Conservation (phyloP, 495 filamentous ascomycete genomes). For the Staphylotrichum tortipilum region DNA sequence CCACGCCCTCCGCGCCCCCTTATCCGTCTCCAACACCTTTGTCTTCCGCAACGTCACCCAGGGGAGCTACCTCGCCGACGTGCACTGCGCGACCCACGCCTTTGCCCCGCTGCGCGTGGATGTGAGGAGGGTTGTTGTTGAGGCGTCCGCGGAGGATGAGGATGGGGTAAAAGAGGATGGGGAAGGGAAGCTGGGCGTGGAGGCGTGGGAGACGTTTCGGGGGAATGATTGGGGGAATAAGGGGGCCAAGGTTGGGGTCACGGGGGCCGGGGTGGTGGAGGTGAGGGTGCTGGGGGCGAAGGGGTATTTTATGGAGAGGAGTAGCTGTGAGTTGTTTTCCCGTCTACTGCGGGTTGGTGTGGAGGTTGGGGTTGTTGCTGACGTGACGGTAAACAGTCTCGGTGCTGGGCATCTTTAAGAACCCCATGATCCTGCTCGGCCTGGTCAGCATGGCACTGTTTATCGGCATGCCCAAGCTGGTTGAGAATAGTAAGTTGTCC, state of each 20-base stretch:
- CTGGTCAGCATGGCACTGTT: conserved; percentile 71
- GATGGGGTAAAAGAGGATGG: too few relatives aligned
- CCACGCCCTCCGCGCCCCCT: conserved; percentile 42
- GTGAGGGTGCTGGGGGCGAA: conserved; percentile 52
- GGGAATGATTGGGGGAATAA: conserved; percentile 82
- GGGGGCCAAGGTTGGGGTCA: conserved; percentile 47
- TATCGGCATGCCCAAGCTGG: conserved; percentile 82
- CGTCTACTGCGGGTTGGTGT: background rate
- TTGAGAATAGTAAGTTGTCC: conserved; percentile 79
- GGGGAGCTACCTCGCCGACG: conserved; percentile 70
- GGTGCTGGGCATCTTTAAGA: conserved; percentile 67
- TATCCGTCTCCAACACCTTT: conserved; percentile 60
- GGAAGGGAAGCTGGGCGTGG: conserved; percentile 34
- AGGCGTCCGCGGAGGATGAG: conserved; percentile 37
- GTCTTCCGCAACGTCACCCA: conserved; percentile 57
- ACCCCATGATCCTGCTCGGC: conserved; percentile 89
- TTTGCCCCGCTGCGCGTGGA: conserved; percentile 75
- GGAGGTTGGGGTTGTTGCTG: background rate
- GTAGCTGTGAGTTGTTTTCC: conserved; percentile 53
- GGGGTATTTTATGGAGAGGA: conserved; percentile 64
- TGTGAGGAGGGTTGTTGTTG: conserved; percentile 37
- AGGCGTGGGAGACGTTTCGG: conserved; percentile 79
- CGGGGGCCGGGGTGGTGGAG: conserved; percentile 42
- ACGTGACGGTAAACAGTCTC: conserved; percentile 26
- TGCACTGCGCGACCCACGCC: conserved; percentile 61